Evolutionary conservation across 345 rosid species (phyloP).

Genomic region (Populus simonii): DNA sequence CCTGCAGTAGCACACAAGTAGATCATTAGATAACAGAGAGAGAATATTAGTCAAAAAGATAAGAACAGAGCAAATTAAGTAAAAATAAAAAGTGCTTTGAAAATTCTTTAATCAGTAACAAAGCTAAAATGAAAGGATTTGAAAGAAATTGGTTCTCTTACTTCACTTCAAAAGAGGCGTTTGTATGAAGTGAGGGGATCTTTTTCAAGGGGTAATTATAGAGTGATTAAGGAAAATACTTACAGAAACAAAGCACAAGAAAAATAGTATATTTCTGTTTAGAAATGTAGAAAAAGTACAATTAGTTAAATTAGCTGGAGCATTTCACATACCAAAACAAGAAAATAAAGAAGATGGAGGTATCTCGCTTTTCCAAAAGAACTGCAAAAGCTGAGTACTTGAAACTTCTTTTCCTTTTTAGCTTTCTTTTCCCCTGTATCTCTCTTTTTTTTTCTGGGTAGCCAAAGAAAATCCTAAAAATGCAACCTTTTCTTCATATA

Average conservation of each 20-base stretch:
- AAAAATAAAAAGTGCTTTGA: neutral
- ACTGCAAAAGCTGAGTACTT: neutral
- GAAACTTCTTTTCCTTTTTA: neutral
- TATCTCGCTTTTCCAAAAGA: neutral
- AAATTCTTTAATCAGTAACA: too few relatives aligned
- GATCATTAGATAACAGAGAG: neutral
- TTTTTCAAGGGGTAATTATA: too few relatives aligned
- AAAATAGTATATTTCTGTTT: neutral
- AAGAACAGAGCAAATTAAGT: neutral
- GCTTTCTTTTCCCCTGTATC: neutral
- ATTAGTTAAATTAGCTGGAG: neutral
- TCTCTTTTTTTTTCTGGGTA: neutral
- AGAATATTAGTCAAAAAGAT: neutral
- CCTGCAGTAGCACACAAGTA: neutral
- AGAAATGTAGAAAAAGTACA: neutral
- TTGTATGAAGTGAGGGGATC: too few relatives aligned
- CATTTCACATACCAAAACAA: constrained; percentile 4
- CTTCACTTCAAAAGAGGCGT: neutral
- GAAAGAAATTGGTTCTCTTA: neutral
- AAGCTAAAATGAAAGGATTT: neutral
- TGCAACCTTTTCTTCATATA: neutral
- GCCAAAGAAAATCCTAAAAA: constrained; percentile 8
- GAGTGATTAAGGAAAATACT: neutral
- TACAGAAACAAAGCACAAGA: neutral
- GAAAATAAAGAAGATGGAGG: neutral